These are phyloP conservation scores for Stephanocyclus meneghinianus DNA, from an alignment of 352 stramenopile species.

Conservation along the genomic window DNA sequence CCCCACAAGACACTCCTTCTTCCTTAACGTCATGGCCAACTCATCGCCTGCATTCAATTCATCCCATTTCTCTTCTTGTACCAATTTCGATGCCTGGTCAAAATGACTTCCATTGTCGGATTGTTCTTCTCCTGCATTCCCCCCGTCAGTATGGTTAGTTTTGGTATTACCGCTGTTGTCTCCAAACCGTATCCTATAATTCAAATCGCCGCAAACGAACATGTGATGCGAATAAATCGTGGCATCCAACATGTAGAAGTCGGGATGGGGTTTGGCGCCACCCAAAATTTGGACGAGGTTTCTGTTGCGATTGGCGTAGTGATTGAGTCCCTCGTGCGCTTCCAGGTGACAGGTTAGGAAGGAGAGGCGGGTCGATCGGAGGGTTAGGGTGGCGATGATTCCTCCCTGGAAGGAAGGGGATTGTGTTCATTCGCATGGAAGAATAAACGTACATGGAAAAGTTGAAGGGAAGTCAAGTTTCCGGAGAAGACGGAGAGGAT, in stretches of 20 bases:
- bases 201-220: constrained; percentile 79
- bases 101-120: constrained; percentile 38
- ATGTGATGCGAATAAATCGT: constrained; percentile 69
- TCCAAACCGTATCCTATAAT: constrained; percentile 65
- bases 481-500: not conserved
- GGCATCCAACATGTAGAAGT: constrained; percentile 60
- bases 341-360: constrained; percentile 74
- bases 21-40: constrained; percentile 56
- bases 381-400: constrained; percentile 65
- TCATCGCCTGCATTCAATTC: constrained; percentile 69
- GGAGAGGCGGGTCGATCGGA: constrained; percentile 51
- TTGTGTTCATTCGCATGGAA: not conserved
- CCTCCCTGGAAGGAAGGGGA: constrained; percentile 45
- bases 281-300: constrained; percentile 65
- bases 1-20: constrained; percentile 66
- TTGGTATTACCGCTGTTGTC: not conserved
- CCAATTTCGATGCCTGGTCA: constrained; percentile 35
- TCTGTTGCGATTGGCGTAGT: constrained; percentile 64
- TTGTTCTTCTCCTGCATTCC: not conserved
- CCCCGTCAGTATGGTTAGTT: not conserved
- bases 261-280: constrained; percentile 54
- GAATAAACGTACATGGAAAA: not conserved
- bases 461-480: not conserved
- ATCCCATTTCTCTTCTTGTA: constrained; percentile 59
- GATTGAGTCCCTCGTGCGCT: constrained; percentile 67